Base-by-base conservation (phyloP, 805 yeast species). In the Metschnikowia proteae region DNA sequence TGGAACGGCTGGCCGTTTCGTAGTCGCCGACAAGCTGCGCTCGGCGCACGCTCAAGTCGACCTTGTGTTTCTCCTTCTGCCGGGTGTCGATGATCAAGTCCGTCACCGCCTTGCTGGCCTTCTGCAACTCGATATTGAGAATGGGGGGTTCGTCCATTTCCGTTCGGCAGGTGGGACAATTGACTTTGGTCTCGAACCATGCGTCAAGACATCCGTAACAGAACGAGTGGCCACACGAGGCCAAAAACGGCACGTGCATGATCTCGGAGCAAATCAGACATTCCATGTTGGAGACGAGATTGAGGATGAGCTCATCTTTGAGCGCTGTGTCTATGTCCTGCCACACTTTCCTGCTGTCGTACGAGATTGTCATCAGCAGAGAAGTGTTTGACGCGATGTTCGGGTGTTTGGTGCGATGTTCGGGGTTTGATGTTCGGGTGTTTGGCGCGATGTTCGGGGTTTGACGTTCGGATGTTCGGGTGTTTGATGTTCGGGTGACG, bases 251-350 rank as follows among this genome's bases (percentile, higher is more conserved):
- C 2, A 77, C 76, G 53, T 73, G 76, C 85, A 86, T 81, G 43
- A 78, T 65, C 45, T 86, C 92, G 32, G 83, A 82, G 59, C 94
- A 86, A 8, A 86, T 75, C 5, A 84, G 73, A 60, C 94, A 86
- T 51, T 73, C 77, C 34, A 77, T 49, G 5, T 65, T 59, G 29
- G 63, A 47, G 30, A 62, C 41, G 41, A 65, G 64, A 56, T 55
- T 50, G 6, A 48, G 36, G n/a, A 57, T 45, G 29, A 52, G 50
- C 29, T 49, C 58, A n/a, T 59, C 64, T 47, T 61, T 65, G 23
- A 65, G 60, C 51, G 46, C 56, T 28, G 36, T 35, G 36, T 53
- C 53, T 31, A 55, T 55, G 27, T 47, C 48, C 2, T 25, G 36
- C 60, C 60, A 56, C 31, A 47, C 55, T 4, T 50, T 35, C 23